Conservation (phyloP, 192 early-diverging fungal genomes). For the Gaertneriomyces semiglobifer region DNA sequence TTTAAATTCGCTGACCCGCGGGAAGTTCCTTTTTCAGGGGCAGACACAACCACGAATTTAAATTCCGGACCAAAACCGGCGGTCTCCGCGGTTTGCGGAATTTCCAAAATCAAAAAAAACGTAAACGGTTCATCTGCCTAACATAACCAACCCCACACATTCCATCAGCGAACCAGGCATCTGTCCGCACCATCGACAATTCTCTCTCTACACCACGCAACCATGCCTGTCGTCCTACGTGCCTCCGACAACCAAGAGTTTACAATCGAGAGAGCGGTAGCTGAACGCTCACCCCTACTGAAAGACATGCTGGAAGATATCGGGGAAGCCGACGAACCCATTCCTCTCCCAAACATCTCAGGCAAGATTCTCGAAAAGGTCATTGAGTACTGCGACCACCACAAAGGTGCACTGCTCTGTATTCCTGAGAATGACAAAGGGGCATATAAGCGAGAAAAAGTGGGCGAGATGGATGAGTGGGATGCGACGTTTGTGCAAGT, state of each 20-base stretch:
- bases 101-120: too few relatives aligned
- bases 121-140: too few relatives aligned
- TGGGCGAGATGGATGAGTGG: conserved; percentile 57
- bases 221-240: conserved; percentile 21
- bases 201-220: too few relatives aligned
- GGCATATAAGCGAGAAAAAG: conserved; percentile 22
- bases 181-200: too few relatives aligned
- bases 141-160: too few relatives aligned
- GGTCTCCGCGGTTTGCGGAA: too few relatives aligned
- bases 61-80: too few relatives aligned
- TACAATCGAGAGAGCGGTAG: conserved; percentile 58
- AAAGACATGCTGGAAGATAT: conserved; percentile 80
- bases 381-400: conserved; percentile 53
- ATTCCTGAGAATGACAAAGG: conserved; percentile 42
- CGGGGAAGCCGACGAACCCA: conserved; percentile 57
- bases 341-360: conserved; percentile 56
- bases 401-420: conserved; percentile 50
- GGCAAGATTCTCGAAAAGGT: conserved; percentile 49
- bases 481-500: conserved; percentile 54
- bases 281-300: conserved; percentile 65
- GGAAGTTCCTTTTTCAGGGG: too few relatives aligned
- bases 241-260: conserved; percentile 43
- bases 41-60: too few relatives aligned
- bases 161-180: too few relatives aligned
- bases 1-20: too few relatives aligned